phyloP scores from a whole-genome alignment of 805 yeast genomes.

The Candida multigemmis region DNA sequence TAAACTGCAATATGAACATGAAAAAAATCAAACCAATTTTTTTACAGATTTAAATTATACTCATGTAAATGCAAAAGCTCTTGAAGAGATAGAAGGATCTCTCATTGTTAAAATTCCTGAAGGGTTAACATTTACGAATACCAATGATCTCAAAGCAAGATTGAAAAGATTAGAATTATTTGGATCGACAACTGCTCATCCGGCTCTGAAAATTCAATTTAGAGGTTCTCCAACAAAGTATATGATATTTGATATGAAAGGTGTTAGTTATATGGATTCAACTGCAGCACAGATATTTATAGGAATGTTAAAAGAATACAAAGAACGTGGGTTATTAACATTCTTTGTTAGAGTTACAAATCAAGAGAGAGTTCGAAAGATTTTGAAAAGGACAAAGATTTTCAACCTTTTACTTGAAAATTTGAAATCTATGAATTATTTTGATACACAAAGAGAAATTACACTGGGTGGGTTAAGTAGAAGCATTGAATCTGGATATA shows the following conservation, averaged over 20 bases:
- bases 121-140: slow-evolving; percentile 34
- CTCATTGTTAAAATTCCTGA: slow-evolving; percentile 34
- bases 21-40: slow-evolving; percentile 14
- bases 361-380: slow-evolving; percentile 13
- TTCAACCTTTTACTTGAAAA: slow-evolving; percentile 13
- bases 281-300: slow-evolving; percentile 33
- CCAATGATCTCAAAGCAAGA: slow-evolving; percentile 28
- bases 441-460: slow-evolving; percentile 8
- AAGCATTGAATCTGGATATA: slow-evolving; percentile 2
- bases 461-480: slow-evolving; percentile 1
- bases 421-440: slow-evolving; percentile 14
- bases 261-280: slow-evolving; percentile 33
- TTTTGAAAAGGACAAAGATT: slow-evolving; percentile 23
- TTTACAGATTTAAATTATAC: slow-evolving; percentile 27
- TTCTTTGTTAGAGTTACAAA: slow-evolving; percentile 28
- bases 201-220: slow-evolving; percentile 27
- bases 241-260: slow-evolving; percentile 31
- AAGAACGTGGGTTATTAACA: slow-evolving; percentile 17
- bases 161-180: slow-evolving; percentile 31
- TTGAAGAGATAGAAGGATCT: slow-evolving; percentile 38
- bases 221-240: slow-evolving; percentile 30
- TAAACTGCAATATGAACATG: not conserved
- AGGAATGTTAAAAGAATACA: slow-evolving; percentile 20
- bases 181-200: slow-evolving; percentile 36
- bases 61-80: slow-evolving; percentile 22